Conservation (phyloP, 441 rosid species). For the Bocquillonia castaneifolia region DNA sequence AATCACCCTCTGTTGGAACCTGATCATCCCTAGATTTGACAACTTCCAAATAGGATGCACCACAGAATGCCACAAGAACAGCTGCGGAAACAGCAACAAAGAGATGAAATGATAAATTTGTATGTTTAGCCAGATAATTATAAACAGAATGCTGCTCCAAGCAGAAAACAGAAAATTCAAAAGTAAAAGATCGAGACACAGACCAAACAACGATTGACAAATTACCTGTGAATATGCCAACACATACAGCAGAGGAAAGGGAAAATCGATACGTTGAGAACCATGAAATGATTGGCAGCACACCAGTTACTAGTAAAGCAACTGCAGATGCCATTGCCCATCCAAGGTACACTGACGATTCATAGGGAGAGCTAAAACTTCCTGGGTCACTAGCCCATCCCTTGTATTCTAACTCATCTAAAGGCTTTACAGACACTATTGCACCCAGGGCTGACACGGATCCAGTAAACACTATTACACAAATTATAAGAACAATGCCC, state of each 20-base stretch:
- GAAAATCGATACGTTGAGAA: slow-evolving; percentile 94
- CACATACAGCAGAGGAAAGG: slow-evolving; percentile 83
- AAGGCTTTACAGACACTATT: slow-evolving; percentile 85
- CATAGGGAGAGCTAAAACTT: slow-evolving; percentile 72
- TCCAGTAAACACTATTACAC: slow-evolving; percentile 63
- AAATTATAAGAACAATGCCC: slow-evolving; percentile 74
- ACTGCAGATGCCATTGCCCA: slow-evolving; percentile 98
- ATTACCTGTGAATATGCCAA: slow-evolving; percentile 83
- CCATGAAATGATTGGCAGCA: slow-evolving; percentile 98
- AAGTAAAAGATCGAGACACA: slow-evolving; percentile 11
- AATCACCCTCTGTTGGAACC: slow-evolving; percentile 86
- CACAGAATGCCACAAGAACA: slow-evolving; percentile 92
- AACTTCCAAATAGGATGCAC: slow-evolving; percentile 86
- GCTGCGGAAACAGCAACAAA: slow-evolving; percentile 46
- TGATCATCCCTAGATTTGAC: slow-evolving; percentile 86
- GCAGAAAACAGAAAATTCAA: slow-evolving; percentile 12
- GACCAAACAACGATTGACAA: no score
- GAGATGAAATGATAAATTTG: slow-evolving; percentile 20
- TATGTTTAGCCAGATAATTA: slow-evolving; percentile 14
- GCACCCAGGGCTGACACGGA: slow-evolving; percentile 83
- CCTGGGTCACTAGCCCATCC: slow-evolving; percentile 63
- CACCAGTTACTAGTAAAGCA: slow-evolving; percentile 85
- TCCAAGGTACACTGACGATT: slow-evolving; percentile 89
- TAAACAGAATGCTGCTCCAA: slow-evolving; percentile 10
- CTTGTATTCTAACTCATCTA: slow-evolving; percentile 79